These are phyloP conservation scores for Periconia sp. DNA, from an alignment of 2,329 filamentous ascomycete genomes.

Conservation along the genomic window DNA sequence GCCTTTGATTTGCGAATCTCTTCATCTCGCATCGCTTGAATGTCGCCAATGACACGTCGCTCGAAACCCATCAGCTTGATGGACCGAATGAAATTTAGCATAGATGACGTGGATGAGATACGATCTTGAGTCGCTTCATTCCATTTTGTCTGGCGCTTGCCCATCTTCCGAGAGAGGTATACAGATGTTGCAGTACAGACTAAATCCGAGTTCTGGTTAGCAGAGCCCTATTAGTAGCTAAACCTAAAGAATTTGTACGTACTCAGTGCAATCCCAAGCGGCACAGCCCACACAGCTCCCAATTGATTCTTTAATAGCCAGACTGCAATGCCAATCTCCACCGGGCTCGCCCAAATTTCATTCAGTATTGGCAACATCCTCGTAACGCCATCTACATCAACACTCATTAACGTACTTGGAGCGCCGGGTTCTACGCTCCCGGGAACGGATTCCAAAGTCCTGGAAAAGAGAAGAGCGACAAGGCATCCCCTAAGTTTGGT, in stretches of 20 bases:
- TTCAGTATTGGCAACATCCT: constrained; percentile 14
- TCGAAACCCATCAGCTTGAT: constrained; percentile 46
- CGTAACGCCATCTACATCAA: constrained; percentile 10
- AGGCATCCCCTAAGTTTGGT: constrained; percentile 6
- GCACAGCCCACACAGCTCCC: constrained; percentile 53
- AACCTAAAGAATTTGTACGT: too few species aligned
- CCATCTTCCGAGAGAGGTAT: constrained; percentile 10
- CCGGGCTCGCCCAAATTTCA: constrained; percentile 27
- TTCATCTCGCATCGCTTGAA: constrained; percentile 13
- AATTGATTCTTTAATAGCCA: constrained; percentile 44
- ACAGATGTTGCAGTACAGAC: too few species aligned
- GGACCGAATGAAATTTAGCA: constrained; percentile 46
- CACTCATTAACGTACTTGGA: constrained; percentile 9
- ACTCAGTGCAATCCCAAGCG: constrained; percentile 49
- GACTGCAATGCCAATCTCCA: constrained; percentile 20
- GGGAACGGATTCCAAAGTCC: constrained; percentile 5
- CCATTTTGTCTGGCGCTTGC: constrained; percentile 28
- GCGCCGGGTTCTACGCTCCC: too few species aligned
- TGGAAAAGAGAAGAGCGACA: constrained; percentile 7
- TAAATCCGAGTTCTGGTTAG: too few species aligned
- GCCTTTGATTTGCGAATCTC: constrained; percentile 10
- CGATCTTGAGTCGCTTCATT: constrained; percentile 46
- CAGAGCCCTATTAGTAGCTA: too few species aligned
- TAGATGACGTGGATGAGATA: constrained; percentile 38
- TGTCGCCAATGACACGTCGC: constrained; percentile 4